phyloP scores from a whole-genome alignment of 78 protist species.

The Cavenderia fasciculata region DNA sequence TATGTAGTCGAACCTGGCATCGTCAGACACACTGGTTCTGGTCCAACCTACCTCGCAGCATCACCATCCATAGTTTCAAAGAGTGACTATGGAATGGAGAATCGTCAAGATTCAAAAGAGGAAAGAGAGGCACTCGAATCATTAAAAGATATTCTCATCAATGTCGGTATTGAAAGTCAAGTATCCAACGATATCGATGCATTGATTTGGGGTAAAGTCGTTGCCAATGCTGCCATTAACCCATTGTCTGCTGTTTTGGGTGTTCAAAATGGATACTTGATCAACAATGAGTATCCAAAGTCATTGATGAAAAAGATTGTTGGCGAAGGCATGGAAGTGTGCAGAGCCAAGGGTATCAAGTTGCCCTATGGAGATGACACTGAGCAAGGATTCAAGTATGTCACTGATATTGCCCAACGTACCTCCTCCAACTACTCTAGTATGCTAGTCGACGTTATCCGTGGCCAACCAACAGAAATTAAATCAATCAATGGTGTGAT shows the following conservation, averaged over 20 bases:
- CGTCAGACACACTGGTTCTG: conserved; percentile 84
- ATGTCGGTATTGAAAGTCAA: conserved; percentile 46
- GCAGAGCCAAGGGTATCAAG: conserved; percentile 59
- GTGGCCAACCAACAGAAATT: conserved; percentile 78
- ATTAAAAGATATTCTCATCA: conserved; percentile 36
- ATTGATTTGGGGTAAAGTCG: conserved; percentile 81
- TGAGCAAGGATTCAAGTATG: conserved; percentile 72
- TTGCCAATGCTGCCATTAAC: conserved; percentile 89
- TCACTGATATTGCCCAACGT: conserved; percentile 28
- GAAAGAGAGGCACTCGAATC: neutral
- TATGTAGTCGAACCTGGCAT: conserved; percentile 35
- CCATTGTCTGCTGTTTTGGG: conserved; percentile 87
- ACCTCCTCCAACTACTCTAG: conserved; percentile 49
- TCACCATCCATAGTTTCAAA: too few species aligned
- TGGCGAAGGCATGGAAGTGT: conserved; percentile 70
- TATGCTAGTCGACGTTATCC: conserved; percentile 62
- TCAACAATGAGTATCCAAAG: conserved; percentile 47
- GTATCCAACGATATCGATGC: conserved; percentile 14
- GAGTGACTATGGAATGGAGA: too few species aligned
- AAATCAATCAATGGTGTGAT: conserved; percentile 81
- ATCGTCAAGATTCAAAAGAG: too few species aligned
- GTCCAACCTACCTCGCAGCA: conserved; percentile 75
- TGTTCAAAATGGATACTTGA: conserved; percentile 60
- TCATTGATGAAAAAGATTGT: conserved; percentile 61
- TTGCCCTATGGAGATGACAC: conserved; percentile 63